Conservation (phyloP, 169 alveolate species). For the Plasmodium knowlesi region DNA sequence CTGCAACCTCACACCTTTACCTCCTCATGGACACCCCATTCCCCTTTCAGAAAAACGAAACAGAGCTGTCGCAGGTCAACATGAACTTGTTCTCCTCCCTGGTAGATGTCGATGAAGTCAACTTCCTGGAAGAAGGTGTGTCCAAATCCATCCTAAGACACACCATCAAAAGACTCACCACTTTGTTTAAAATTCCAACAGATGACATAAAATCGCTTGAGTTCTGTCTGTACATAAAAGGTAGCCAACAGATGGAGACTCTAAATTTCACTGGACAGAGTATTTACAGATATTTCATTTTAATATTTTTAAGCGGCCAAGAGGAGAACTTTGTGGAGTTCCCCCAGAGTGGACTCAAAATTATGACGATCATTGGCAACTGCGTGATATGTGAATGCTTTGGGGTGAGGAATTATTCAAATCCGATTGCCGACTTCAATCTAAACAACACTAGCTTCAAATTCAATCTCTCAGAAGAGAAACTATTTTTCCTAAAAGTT, state of each 20-base stretch:
- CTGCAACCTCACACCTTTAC: neutral
- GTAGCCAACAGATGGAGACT: neutral
- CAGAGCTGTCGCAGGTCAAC: constrained; percentile 27
- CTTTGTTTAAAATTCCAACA: constrained; percentile 45
- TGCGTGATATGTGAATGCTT: constrained; percentile 29
- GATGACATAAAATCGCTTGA: constrained; percentile 18
- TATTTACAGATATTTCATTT: constrained; percentile 29
- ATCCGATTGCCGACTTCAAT: neutral
- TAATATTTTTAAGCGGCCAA: constrained; percentile 35
- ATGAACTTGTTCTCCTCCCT: constrained; percentile 24
- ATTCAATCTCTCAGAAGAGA: constrained; percentile 51
- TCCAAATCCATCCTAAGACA: constrained; percentile 54
- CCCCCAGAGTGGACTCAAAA: constrained; percentile 36
- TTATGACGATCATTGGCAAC: constrained; percentile 37
- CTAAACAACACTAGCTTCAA: neutral
- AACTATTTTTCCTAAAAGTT: constrained; percentile 46
- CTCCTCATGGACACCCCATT: neutral
- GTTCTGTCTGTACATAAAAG: constrained; percentile 51
- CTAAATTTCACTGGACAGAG: neutral
- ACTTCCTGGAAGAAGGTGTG: constrained; percentile 32
- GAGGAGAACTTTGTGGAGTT: constrained; percentile 17
- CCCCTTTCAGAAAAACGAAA: constrained; percentile 35
- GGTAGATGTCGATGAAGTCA: constrained; percentile 50
- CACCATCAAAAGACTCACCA: constrained; percentile 9
- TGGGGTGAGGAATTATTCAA: neutral